These are phyloP conservation scores for Penicillium sp. DNA, from an alignment of 2,329 filamentous ascomycete species.

Conservation along the genomic window DNA sequence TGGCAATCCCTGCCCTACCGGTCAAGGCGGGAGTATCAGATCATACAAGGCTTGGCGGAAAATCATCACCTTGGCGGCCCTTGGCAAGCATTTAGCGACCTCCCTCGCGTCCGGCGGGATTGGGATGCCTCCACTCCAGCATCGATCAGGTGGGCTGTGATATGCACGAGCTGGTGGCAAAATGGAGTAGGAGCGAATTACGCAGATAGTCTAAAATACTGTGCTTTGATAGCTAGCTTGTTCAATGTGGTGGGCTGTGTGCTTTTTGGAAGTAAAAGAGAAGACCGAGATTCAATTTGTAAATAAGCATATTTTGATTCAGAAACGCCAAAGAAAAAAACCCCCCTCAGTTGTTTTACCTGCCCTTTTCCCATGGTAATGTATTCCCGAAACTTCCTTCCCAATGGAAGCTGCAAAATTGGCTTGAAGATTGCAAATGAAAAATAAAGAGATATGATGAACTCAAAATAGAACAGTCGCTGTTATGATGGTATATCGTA, in stretches of 20 bases:
- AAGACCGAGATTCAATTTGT: neutral
- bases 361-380: neutral
- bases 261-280: slow-evolving; percentile 1
- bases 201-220: neutral
- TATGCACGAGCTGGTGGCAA: neutral
- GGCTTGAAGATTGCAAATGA: slow-evolving; percentile 8
- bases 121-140: slow-evolving; percentile 13
- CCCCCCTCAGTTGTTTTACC: slow-evolving; percentile 3
- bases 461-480: slow-evolving; percentile 13
- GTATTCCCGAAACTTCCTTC: neutral
- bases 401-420: slow-evolving; percentile 9
- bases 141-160: slow-evolving; percentile 11
- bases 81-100: slow-evolving; percentile 22
- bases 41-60: slow-evolving; percentile 25
- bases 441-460: neutral
- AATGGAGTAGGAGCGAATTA: neutral
- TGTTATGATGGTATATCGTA: slow-evolving; percentile 9
- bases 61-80: slow-evolving; percentile 22
- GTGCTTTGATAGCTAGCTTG: slow-evolving; percentile 3
- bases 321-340: neutral
- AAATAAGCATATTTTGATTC: neutral
- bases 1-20: slow-evolving; percentile 15
- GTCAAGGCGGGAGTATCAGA: slow-evolving; percentile 27
- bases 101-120: slow-evolving; percentile 18
- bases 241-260: neutral